A percentile compares a stretch with the other conserved stretches of the same genome.
Evolutionary conservation across 2,329 filamentous ascomycete species (phyloP).

Genomic region (Colletotrichum scovillei): DNA sequence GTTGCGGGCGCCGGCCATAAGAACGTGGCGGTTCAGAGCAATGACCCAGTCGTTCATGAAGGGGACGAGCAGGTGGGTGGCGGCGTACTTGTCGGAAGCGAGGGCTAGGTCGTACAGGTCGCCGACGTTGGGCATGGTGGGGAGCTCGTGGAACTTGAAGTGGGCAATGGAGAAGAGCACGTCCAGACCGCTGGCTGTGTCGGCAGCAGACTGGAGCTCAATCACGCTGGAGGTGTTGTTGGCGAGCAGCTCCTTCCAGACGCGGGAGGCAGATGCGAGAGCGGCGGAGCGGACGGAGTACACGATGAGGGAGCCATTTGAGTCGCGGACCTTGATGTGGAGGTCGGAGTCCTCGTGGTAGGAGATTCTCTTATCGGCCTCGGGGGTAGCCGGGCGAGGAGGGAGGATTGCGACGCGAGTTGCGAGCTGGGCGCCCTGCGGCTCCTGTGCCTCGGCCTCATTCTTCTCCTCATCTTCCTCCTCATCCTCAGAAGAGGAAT

Average conservation of each 20-base stretch:
- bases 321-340: constrained; percentile 27
- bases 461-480: constrained; percentile 26
- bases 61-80: constrained; percentile 32
- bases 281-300: constrained; percentile 27
- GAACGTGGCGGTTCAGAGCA: constrained; percentile 33
- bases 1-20: constrained; percentile 34
- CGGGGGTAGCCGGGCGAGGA: constrained; percentile 20
- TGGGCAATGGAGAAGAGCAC: constrained; percentile 31
- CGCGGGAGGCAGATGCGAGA: constrained; percentile 24
- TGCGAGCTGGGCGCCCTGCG: constrained; percentile 29
- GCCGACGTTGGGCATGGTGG: constrained; percentile 26
- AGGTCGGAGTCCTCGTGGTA: constrained; percentile 32
- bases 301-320: constrained; percentile 8
- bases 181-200: constrained; percentile 24
- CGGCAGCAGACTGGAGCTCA: constrained; percentile 25
- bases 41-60: constrained; percentile 35
- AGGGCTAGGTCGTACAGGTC: constrained; percentile 31
- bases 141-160: constrained; percentile 35
- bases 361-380: constrained; percentile 22
- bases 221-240: constrained; percentile 17
- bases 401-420: constrained; percentile 28
- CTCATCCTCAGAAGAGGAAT: constrained; percentile 23
- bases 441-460: constrained; percentile 5
- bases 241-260: constrained; percentile 26
- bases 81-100: constrained; percentile 31